Evolutionary conservation across 116 monocot species (phyloP).

Genomic region (Cymodocea nodosa): DNA sequence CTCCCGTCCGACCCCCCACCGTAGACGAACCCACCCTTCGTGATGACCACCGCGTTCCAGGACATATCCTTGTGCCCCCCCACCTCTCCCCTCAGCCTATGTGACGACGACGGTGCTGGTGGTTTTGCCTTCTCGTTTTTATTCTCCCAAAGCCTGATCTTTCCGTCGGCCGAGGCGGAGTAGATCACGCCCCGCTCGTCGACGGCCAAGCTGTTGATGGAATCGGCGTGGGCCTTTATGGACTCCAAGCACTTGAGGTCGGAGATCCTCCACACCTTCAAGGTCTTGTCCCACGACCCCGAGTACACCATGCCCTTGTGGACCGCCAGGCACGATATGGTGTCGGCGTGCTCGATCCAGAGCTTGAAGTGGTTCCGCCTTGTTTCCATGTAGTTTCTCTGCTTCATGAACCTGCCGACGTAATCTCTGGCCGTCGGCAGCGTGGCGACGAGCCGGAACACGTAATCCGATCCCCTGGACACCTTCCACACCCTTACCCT

Average conservation of each 20-base stretch:
- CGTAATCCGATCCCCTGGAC: slow-evolving; percentile 35
- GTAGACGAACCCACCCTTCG: slow-evolving; percentile 26
- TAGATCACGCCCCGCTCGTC: slow-evolving; percentile 19
- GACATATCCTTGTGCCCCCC: slow-evolving; percentile 21
- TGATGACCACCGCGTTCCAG: slow-evolving; percentile 51
- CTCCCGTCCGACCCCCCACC: slow-evolving; percentile 62
- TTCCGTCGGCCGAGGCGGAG: slow-evolving; percentile 71
- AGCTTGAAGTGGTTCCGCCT: slow-evolving; percentile 49
- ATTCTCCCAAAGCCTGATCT: slow-evolving; percentile 53
- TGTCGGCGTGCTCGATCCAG: slow-evolving; percentile 83
- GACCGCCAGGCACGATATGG: slow-evolving; percentile 66
- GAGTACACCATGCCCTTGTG: slow-evolving; percentile 41
- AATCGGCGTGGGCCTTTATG: slow-evolving; percentile 62
- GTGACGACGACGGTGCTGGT: too few relatives aligned
- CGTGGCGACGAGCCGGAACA: slow-evolving; percentile 32
- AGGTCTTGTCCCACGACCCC: slow-evolving; percentile 66
- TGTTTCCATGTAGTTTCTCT: slow-evolving; percentile 56
- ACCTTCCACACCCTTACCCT: slow-evolving; percentile 65
- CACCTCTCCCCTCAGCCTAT: slow-evolving; percentile 22
- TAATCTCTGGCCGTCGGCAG: slow-evolving; percentile 57
- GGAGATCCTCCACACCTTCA: slow-evolving; percentile 67
- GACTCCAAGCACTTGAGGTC: slow-evolving; percentile 70
- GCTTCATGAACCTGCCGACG: slow-evolving; percentile 33
- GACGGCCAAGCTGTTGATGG: slow-evolving; percentile 43
- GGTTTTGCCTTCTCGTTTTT: neutral